These are phyloP conservation scores for Gomphus bonarii DNA, from an alignment of 1,284 basidiomycete species.

Conservation along the genomic window DNA sequence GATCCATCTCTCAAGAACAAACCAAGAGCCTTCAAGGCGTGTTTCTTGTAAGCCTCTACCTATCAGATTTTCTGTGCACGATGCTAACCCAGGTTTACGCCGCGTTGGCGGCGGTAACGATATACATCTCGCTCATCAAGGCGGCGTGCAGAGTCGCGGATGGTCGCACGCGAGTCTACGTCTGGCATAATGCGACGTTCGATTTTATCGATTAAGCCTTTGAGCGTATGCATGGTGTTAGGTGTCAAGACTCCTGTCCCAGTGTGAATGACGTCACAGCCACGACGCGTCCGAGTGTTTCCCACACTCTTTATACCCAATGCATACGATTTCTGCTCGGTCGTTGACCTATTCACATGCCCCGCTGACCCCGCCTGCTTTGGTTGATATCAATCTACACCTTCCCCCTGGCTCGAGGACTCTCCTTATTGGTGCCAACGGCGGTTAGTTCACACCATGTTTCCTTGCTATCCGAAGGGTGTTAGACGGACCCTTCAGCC, in stretches of 20 bases:
- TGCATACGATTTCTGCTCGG: slow-evolving; percentile 35
- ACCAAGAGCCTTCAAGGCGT: slow-evolving; percentile 50
- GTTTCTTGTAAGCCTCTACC: neutral
- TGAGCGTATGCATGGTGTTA: neutral
- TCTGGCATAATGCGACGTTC: neutral
- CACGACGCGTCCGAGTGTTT: no score
- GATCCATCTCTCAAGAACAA: slow-evolving; percentile 73
- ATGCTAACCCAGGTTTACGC: slow-evolving; percentile 68
- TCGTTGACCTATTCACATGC: slow-evolving; percentile 57
- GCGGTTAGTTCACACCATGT: slow-evolving; percentile 42
- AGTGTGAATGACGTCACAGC: neutral
- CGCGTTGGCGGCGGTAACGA: slow-evolving; percentile 67
- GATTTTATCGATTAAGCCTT: neutral
- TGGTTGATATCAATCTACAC: slow-evolving; percentile 55
- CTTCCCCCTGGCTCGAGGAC: slow-evolving; percentile 71
- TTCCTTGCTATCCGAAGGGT: slow-evolving; percentile 11
- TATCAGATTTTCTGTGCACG: neutral
- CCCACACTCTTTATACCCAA: neutral
- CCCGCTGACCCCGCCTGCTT: slow-evolving; percentile 32
- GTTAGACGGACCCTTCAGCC: slow-evolving; percentile 32
- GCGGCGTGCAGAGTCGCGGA: neutral
- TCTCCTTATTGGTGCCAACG: slow-evolving; percentile 85
- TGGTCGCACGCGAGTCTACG: neutral
- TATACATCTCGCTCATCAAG: slow-evolving; percentile 31
- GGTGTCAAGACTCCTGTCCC: neutral